Evolutionary conservation across 202 grass and related monocot species (phyloP), one percentile per base, ranked within the genome.

Genomic region (Schoenoplectus triqueter): DNA sequence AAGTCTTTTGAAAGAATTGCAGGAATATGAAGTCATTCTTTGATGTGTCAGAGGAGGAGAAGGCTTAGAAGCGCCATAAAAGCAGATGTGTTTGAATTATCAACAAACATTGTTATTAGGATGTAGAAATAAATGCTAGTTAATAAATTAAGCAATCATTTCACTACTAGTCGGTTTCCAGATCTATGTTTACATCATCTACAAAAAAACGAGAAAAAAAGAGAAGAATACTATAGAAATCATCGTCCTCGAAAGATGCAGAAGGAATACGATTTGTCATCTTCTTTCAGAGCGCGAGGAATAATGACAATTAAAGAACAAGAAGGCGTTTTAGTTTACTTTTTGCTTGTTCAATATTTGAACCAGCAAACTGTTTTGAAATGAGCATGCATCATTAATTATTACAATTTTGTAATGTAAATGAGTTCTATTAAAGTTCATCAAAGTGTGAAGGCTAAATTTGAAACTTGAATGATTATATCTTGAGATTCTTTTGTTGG

Each of bases 321-420:
- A 40, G 22, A 68, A 22, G 19, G 14, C 41, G 17, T 44, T 47
- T 2, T 2, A 70, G 13, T 70, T 70, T 19, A 22, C 20, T 64
- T 22, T 64, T 46, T 18, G 6, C 41, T 47, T 70, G 68, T 71
- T 48, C 44, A 71, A 71, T 2, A 47, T 64, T 70, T 69, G 0
- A 69, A 0, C 14, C 31, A 31, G 31, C 31, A 31, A 5, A 18
- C 18, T 69, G 39, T 45, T 71, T 71, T 71, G 13, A 9, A 46
- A 48, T 48, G 42, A 71, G 2, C 42, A 18, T n/a, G 44, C 2
- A 71, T 47, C 31, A 31, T 13, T 47, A 70, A 7, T 71, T 71
- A 46, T 71, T 17, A 48, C 68, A 71, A 71, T 47, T 47, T 71
- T 71, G 2, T 46, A 8, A 9, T 20, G 69, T 73, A 49, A 73